Base-by-base conservation (phyloP, 2,329 filamentous ascomycete genomes). In the Fusarium sp. region DNA sequence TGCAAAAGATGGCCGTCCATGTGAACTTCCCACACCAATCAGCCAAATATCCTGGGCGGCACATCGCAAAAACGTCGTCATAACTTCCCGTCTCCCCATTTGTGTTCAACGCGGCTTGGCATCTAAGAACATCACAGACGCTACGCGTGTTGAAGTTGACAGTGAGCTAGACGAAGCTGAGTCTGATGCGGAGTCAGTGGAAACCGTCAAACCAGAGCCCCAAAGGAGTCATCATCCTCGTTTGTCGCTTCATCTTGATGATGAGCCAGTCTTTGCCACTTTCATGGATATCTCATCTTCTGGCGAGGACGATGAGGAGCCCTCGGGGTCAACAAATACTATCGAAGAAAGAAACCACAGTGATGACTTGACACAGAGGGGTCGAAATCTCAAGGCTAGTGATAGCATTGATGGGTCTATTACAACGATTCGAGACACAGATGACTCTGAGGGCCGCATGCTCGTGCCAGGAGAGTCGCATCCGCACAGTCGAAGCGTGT, bases 21-120 rank as follows among this genome's bases (percentile, higher is more conserved):
- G 78, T 47, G 70, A 75, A 18, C 68, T 83, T 6, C 76, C 74
- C 12, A 64, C 23, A 23, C 23, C 23, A 66, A 15, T 78, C 80
- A 2, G 64, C 66, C 13, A 75, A 77, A 76, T 75, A 71, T 30
- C 23, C 23, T 83, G 81, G 80, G 78, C 80, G 2, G 73, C 73
- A 3, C 61, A 64, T 4, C 78, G 75, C 71, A 80, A 82, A 39
- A 77, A 78, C 36, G 82, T 83, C 46, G 59, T 82, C 7, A 73
- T 83, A n/a, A 59, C 82, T 7, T 80, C 81, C 2, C 64, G 57
- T 48, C 69, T 81, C 12, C 81, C 81, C 4, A 23, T 67, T 3
- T 60, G 12, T 13, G 76, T 80, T 54, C 70, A 68, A 34, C 70
- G 73, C 16, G 62, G 70, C 34, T n/a, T 62, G 16, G 44, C 15